These are phyloP conservation scores for Candida sakaeoensis DNA, from an alignment of 805 yeast genomes.

Conservation along the genomic window DNA sequence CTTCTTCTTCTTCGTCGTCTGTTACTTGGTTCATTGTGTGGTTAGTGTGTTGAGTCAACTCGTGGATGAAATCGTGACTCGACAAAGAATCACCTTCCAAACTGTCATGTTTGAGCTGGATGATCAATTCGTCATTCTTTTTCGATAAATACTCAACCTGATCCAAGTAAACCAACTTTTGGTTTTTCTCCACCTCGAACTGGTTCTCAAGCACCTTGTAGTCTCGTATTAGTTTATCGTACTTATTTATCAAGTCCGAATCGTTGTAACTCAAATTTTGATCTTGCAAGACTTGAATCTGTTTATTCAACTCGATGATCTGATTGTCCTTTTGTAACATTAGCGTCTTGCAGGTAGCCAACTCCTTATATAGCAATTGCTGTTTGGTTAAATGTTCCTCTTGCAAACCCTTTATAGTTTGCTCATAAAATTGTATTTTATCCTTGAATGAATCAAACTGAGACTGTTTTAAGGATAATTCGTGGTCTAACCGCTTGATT, in stretches of 20 bases:
- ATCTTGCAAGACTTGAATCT: conserved; percentile 1
- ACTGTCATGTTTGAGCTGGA: neutral
- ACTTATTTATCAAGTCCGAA: conserved; percentile 21
- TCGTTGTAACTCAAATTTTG: conserved; percentile 6
- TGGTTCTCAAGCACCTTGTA: conserved; percentile 44
- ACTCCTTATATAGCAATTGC: conserved; percentile 27
- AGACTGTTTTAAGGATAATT: conserved; percentile 21
- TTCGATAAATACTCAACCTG: conserved; percentile 49
- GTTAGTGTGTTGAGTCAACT: conserved; percentile 9
- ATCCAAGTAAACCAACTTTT: conserved; percentile 50
- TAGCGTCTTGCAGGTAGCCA: conserved; percentile 28
- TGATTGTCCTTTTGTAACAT: conserved; percentile 29
- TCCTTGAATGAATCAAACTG: conserved; percentile 25
- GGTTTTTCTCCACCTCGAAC: conserved; percentile 50
- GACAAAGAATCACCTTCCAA: neutral
- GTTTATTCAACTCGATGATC: conserved; percentile 13
- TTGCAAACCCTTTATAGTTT: conserved; percentile 23
- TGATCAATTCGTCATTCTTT: conserved; percentile 19
- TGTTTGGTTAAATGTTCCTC: conserved; percentile 25
- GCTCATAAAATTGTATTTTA: conserved; percentile 24
- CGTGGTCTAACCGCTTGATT: conserved; percentile 28
- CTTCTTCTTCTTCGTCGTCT: conserved; percentile 17
- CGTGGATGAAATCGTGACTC: conserved; percentile 7
- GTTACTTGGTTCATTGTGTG: conserved; percentile 24
- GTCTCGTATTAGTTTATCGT: conserved; percentile 29